These are phyloP conservation scores for Xylariomycetidae sp. DNA, from an alignment of 2,329 filamentous ascomycete genomes.

Conservation along the genomic window DNA sequence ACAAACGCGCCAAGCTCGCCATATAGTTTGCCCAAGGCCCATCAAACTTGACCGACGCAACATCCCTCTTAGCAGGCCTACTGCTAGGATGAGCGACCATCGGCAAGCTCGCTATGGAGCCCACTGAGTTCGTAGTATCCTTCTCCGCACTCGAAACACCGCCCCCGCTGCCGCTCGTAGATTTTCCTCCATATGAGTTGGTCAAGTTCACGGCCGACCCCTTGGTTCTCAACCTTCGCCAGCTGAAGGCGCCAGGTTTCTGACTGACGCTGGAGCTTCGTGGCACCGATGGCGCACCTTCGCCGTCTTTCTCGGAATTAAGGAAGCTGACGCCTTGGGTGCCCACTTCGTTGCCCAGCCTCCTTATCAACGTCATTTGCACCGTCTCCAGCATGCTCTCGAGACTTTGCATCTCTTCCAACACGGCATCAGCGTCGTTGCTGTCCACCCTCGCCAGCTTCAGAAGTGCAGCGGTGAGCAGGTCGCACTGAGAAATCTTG, in stretches of 20 bases:
- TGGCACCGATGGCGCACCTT: slow-evolving; percentile 35
- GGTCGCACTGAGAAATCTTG: slow-evolving; percentile 87
- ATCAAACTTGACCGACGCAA: slow-evolving; percentile 63
- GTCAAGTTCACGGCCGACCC: slow-evolving; percentile 65
- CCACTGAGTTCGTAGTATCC: slow-evolving; percentile 52
- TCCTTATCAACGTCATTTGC: slow-evolving; percentile 70
- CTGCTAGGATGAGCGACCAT: slow-evolving; percentile 66
- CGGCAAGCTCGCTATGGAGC: slow-evolving; percentile 69
- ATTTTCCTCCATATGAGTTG: slow-evolving; percentile 45
- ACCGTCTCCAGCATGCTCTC: slow-evolving; percentile 84
- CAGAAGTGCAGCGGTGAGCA: slow-evolving; percentile 80
- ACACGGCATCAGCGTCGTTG: slow-evolving; percentile 82
- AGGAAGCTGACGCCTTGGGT: slow-evolving; percentile 54
- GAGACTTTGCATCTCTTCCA: slow-evolving; percentile 90
- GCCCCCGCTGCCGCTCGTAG: slow-evolving; percentile 28
- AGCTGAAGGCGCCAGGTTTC: slow-evolving; percentile 78
- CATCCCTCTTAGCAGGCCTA: slow-evolving; percentile 67
- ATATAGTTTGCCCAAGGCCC: slow-evolving; percentile 91
- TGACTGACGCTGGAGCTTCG: slow-evolving; percentile 59
- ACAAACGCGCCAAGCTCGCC: slow-evolving; percentile 81
- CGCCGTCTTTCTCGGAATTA: slow-evolving; percentile 38
- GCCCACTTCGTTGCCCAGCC: slow-evolving; percentile 89
- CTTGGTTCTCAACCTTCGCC: slow-evolving; percentile 86
- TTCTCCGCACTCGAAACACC: slow-evolving; percentile 31
- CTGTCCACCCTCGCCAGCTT: slow-evolving; percentile 83